Conservation (phyloP, 345 rosid genomes). For the Carallia pectinifolia region DNA sequence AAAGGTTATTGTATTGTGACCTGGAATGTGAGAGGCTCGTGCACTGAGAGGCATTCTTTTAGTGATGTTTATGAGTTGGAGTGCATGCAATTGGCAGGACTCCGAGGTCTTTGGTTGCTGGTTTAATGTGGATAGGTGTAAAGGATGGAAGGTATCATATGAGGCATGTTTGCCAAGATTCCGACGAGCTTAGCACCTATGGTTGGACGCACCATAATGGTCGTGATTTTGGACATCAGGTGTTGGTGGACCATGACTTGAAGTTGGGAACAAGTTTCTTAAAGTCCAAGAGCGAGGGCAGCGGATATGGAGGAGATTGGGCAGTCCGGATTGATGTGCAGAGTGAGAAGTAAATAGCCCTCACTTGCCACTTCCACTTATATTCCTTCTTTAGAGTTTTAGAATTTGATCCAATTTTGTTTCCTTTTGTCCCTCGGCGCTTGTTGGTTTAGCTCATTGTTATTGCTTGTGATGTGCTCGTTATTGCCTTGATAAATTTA, state of each 20-base stretch:
- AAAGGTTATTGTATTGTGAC: too few relatives aligned
- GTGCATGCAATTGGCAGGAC: conserved; percentile 41
- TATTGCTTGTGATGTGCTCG: neutral
- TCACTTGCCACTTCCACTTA: neutral
- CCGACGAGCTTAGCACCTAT: conserved; percentile 59
- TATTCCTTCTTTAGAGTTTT: neutral
- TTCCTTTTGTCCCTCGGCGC: neutral
- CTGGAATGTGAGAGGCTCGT: too few relatives aligned
- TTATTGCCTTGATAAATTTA: conserved; percentile 7
- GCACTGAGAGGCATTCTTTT: too few relatives aligned
- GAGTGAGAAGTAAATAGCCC: conserved; percentile 40
- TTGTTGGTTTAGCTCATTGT: neutral
- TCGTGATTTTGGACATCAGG: conserved; percentile 79
- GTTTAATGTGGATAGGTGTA: conserved; percentile 85
- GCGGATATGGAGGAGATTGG: conserved; percentile 99
- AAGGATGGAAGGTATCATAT: conserved; percentile 66
- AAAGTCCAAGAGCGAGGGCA: conserved; percentile 60
- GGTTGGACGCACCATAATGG: conserved; percentile 92
- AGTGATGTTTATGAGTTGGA: neutral
- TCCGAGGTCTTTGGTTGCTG: conserved; percentile 74
- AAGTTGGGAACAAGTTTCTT: conserved; percentile 69
- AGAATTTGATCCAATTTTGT: neutral
- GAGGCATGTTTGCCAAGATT: conserved; percentile 84
- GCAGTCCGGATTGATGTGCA: conserved; percentile 59
- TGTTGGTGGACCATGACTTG: conserved; percentile 65